Conservation (phyloP, 345 rosid species). For the Excoecaria cochinchinensis region DNA sequence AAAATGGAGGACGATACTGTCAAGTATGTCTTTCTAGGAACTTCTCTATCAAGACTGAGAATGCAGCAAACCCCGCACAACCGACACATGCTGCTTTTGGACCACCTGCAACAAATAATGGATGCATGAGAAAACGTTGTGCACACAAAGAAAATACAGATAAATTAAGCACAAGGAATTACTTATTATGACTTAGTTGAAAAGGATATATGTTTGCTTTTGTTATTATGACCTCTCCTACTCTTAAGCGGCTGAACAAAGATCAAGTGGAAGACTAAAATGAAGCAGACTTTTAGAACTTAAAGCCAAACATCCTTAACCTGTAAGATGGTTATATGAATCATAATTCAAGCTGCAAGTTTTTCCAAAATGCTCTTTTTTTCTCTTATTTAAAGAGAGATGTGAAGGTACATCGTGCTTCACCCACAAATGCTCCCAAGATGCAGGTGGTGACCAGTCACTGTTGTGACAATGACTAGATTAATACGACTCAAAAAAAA, state of each 20-base stretch:
- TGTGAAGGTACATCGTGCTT: neutral
- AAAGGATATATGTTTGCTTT: too few species aligned
- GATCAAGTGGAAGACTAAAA: neutral
- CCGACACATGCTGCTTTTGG: constrained; percentile 88
- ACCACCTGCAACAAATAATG: constrained; percentile 46
- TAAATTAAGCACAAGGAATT: neutral
- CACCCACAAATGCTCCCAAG: neutral
- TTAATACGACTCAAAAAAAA: neutral
- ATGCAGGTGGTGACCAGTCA: too few species aligned
- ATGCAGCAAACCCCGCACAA: constrained; percentile 93
- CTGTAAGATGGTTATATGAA: neutral
- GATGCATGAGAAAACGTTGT: constrained; percentile 10
- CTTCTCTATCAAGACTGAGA: constrained; percentile 93
- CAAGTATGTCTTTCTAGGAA: constrained; percentile 68
- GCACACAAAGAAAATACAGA: neutral
- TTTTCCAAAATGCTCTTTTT: neutral
- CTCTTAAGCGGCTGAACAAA: neutral
- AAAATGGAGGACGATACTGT: neutral
- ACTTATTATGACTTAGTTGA: neutral
- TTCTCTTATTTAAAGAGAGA: neutral
- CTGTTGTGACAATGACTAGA: neutral
- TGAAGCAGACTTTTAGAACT: neutral
- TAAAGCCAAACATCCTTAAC: neutral
- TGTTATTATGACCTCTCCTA: neutral
- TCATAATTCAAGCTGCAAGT: neutral